phyloP scores from a whole-genome alignment of 495 filamentous ascomycete species.

The Hyaloscypha bicolor region DNA sequence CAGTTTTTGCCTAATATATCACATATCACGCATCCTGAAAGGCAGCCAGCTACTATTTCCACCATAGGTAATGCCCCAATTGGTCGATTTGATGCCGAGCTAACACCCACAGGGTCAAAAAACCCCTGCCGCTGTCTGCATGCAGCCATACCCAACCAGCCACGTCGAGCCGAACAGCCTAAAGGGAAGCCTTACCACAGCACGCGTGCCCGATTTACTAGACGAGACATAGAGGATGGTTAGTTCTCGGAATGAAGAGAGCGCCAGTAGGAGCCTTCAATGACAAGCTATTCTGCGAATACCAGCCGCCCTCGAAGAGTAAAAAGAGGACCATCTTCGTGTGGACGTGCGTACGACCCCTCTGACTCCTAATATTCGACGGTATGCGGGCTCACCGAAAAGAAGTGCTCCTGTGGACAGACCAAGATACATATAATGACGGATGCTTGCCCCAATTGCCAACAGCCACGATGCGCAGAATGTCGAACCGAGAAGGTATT shows the following conservation, averaged over 20 bases:
- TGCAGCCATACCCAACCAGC: constrained; percentile 1
- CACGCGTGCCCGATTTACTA: too few species aligned
- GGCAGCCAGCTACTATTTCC: too few species aligned
- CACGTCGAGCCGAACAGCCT: background rate
- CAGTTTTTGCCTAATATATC: too few species aligned
- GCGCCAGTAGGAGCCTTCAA: background rate
- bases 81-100: background rate
- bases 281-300: background rate
- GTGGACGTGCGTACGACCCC: background rate
- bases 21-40: too few species aligned
- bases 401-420: constrained; percentile 8
- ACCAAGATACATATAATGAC: background rate
- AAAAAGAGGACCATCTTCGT: constrained; percentile 10
- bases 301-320: constrained; percentile 6
- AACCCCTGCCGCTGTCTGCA: background rate
- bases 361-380: constrained; percentile 1
- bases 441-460: constrained; percentile 2
- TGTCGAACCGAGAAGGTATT: constrained; percentile 11
- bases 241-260: background rate
- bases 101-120: background rate
- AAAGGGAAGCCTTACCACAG: too few species aligned
- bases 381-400: background rate
- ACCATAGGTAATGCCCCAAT: background rate
- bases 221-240: background rate
- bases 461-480: constrained; percentile 3